Evolutionary conservation across 2,329 filamentous ascomycete species (phyloP), one percentile per base, ranked within the genome.

Genomic region (Cadophora malorum): DNA sequence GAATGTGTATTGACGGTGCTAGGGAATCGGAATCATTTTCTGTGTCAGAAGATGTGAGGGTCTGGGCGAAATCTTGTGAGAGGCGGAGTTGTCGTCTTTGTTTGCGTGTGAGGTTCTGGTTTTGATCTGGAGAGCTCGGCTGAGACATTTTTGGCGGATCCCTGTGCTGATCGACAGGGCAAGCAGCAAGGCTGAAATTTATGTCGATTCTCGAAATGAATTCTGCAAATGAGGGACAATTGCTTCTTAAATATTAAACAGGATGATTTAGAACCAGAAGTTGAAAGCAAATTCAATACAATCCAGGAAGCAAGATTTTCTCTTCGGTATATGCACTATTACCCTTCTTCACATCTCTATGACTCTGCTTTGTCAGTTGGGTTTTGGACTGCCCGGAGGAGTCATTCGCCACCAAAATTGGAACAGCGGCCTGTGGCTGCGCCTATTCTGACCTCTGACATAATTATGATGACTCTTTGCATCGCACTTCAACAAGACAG

Each of bases 141-240:
- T 66, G 64, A 31, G 67, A 69, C 67, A 66, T 66, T 65, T 69
- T 68, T 38, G 33, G 14, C 16, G 23, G 47, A 61, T 64, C 66
- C 66, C 45, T 55, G 53, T 12, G 47, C 25, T 21, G 53, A 64
- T 64, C 47, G 47, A 19, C 67, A n/a, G n/a, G 66, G 41, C 45
- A 49, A n/a, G 38, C 41, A 23, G 25, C 56, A 59, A 66, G 67
- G 67, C 67, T 69, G 64, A 59, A 45, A 60, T 25, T 60, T 50
- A 45, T 35, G 9, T 23, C 2, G 35, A 14, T 56, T n/a, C 33
- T 58, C 3, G 25, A 41, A 38, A 21, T 21, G n/a, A 19, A 10
- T 21, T 21, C 45, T 19, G 21, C 5, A 21, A n/a, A 6, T 49
- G 4, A 49, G n/a, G 12, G 21, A 49, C 10, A 49, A 6, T 21